phyloP scores from a whole-genome alignment of 352 stramenopile species.

The Bremia lactucae region DNA sequence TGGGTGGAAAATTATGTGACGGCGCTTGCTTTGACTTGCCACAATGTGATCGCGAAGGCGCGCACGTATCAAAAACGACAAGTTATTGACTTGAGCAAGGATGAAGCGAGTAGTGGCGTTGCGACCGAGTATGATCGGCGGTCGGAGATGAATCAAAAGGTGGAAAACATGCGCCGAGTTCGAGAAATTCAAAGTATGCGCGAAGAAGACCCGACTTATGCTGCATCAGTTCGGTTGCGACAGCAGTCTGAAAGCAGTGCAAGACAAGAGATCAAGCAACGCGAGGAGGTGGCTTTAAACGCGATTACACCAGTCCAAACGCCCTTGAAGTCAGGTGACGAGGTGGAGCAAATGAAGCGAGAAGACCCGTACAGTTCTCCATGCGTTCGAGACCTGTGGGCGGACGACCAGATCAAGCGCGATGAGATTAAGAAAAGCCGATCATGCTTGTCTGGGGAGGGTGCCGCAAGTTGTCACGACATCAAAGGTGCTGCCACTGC shows the following conservation, averaged over 20 bases:
- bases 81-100: slow-evolving; percentile 6
- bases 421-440: slow-evolving; percentile 9
- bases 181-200: slow-evolving; percentile 56
- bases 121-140: neutral
- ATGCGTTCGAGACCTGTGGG: neutral
- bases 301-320: neutral
- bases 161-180: slow-evolving; percentile 36
- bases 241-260: slow-evolving; percentile 31
- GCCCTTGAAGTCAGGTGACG: slow-evolving; percentile 1
- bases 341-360: slow-evolving; percentile 13
- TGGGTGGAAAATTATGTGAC: slow-evolving; percentile 79
- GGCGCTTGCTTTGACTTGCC: slow-evolving; percentile 25
- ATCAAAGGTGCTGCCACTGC: slow-evolving; percentile 4
- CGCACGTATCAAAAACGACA: slow-evolving; percentile 5
- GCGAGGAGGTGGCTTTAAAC: neutral
- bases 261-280: neutral
- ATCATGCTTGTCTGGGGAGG: neutral
- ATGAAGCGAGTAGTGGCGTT: neutral
- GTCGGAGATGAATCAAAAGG: slow-evolving; percentile 4
- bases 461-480: neutral
- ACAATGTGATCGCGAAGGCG: slow-evolving; percentile 23
- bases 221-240: slow-evolving; percentile 23
- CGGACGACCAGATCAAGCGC: slow-evolving; percentile 5
- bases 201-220: slow-evolving; percentile 46
- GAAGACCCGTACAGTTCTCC: slow-evolving; percentile 10